phyloP scores from a whole-genome alignment of 192 early-diverging fungal species.

The Thamnidium elegans region DNA sequence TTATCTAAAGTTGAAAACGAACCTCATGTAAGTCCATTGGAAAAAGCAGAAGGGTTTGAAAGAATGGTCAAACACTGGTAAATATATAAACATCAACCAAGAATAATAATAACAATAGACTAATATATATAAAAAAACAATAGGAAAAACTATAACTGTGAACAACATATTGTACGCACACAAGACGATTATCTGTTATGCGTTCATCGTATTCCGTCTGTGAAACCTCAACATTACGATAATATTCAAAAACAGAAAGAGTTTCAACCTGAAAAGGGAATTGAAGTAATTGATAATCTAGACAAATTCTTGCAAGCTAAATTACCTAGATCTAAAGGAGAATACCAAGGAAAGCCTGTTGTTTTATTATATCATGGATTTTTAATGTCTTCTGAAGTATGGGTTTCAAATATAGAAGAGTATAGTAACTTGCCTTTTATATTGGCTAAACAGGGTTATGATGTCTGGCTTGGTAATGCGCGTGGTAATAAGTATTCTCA shows the following conservation, averaged over 20 bases:
- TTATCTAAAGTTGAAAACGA: slow-evolving; percentile 21
- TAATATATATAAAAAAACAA: slow-evolving; percentile 21
- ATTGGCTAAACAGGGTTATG: slow-evolving; percentile 86
- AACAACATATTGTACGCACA: slow-evolving; percentile 83
- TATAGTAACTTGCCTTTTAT: slow-evolving; percentile 75
- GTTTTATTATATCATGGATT: slow-evolving; percentile 95
- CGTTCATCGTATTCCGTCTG: slow-evolving; percentile 73
- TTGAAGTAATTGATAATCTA: slow-evolving; percentile 19
- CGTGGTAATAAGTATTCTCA: slow-evolving; percentile 94
- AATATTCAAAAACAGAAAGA: not conserved
- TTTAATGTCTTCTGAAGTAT: slow-evolving; percentile 90
- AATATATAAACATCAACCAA: not conserved
- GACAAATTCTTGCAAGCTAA: slow-evolving; percentile 16
- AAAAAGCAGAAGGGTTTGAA: slow-evolving; percentile 42
- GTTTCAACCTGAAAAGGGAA: slow-evolving; percentile 24
- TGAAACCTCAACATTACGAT: not conserved
- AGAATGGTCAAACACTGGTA: slow-evolving; percentile 35
- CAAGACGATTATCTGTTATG: slow-evolving; percentile 84
- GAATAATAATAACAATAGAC: slow-evolving; percentile 9
- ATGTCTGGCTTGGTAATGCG: slow-evolving; percentile 96
- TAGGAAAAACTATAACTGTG: slow-evolving; percentile 53
- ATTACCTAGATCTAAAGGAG: not conserved
- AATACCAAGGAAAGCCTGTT: slow-evolving; percentile 62
- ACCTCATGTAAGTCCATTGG: slow-evolving; percentile 39
- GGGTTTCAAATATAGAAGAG: slow-evolving; percentile 82